Evolutionary conservation across 805 yeast species (phyloP), one percentile per base, ranked within the genome.

Genomic region (Sporopachydermia quercuum): DNA sequence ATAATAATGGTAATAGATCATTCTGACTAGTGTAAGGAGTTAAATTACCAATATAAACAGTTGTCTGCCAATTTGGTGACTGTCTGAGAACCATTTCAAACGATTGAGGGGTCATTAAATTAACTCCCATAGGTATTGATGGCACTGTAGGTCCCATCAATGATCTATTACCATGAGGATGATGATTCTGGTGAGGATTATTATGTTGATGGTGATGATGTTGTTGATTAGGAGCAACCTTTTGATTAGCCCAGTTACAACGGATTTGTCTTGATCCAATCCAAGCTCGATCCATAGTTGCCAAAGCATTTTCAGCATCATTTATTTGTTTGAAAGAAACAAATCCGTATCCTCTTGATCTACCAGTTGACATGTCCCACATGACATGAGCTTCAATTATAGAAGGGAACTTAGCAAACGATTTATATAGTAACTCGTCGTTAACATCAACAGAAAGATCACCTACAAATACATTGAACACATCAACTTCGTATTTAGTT

Each of bases 341-440:
- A 57, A 86, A 85, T 2, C 96, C 95, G 53, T 85, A 85, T 30
- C 95, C 94, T 59, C 95, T 68, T 3, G 94, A 83, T 54, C 94
- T 68, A 35, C 93, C 91, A 17, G 91, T 79, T 55, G 81, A 87
- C 93, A 84, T 83, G 56, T 86, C 95, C 95, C 96, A 85, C 95
- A 85, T 86, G 19, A 85, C 95, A 49, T 85, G 86, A 8, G 94
- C 95, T 56, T 82, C 91, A 37, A 73, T 62, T 49, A 81, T 62
- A 1, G 85, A 70, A 14, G 65, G 63, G 55, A 71, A 80, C 41
- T 64, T 62, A 3, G 63, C 48, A 53, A 85, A 85, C 8, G 79
- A 66, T 36, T 56, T 60, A 39, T 65, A 65, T 45, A 85, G 66
- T 15, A 72, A 54, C 47, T 80, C 93, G 57, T 86, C 95, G 53